Evolutionary conservation across 441 rosid genomes (phyloP).

Genomic region (Erysimum cheiri): DNA sequence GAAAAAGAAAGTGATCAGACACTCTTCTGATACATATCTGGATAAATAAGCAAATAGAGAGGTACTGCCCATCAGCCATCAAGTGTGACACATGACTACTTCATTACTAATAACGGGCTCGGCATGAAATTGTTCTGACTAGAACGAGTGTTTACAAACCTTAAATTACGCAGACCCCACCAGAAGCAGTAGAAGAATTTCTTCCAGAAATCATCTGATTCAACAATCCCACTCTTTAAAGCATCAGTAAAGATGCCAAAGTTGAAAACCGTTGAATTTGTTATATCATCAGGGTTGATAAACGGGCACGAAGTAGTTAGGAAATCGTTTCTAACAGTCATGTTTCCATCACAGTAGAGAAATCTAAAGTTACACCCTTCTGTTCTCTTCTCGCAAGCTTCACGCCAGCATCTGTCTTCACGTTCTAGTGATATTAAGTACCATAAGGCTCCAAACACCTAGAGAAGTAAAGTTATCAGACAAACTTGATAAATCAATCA

Average conservation of each 20-base stretch:
- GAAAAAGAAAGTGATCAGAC: background rate
- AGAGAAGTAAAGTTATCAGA: conserved; percentile 23
- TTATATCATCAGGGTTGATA: conserved; percentile 45
- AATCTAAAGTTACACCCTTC: fast-evolving
- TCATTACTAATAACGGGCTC: background rate
- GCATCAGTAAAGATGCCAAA: conserved; percentile 78
- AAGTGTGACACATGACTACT: conserved; percentile 1
- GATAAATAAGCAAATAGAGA: background rate
- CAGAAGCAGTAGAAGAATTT: conserved; percentile 85
- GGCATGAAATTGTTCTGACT: background rate
- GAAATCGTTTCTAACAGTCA: background rate
- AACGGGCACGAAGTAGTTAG: conserved; percentile 48
- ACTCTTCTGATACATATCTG: background rate
- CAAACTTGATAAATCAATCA: background rate
- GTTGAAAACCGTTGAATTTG: conserved; percentile 51
- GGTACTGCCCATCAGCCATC: background rate
- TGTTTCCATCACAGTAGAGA: conserved; percentile 50
- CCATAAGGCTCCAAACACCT: conserved; percentile 80
- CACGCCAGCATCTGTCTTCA: conserved; percentile 63
- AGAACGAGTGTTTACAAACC: conserved; percentile 51
- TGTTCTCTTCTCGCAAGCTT: conserved; percentile 34
- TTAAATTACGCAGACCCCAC: conserved; percentile 90
- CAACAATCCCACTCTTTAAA: conserved; percentile 57
- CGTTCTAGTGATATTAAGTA: conserved; percentile 74
- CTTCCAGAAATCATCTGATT: conserved; percentile 51